Evolutionary conservation across 768 basidiomycete genomes (phyloP).

Genomic region (Coprinopsis cinerea): DNA sequence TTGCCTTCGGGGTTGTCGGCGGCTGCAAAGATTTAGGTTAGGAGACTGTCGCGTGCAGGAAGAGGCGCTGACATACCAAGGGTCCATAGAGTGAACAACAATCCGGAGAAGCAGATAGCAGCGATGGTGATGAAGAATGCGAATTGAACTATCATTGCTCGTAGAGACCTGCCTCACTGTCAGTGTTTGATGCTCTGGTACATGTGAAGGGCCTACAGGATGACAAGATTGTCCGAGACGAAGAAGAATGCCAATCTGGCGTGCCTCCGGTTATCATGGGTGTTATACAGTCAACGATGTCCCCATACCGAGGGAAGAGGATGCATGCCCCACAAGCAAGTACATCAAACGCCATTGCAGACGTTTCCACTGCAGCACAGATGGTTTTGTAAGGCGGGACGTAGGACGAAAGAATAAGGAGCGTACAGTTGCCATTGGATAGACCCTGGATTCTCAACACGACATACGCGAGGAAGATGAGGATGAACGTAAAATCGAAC

Average conservation of each 20-base stretch:
- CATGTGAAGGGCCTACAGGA: constrained; percentile 47
- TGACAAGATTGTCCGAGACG: constrained; percentile 70
- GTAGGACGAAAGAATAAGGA: constrained; percentile 8
- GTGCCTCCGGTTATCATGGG: too few species aligned
- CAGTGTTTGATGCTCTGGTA: neutral
- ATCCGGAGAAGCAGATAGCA: constrained; percentile 74
- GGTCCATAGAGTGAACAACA: constrained; percentile 49
- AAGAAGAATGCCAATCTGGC: constrained; percentile 70
- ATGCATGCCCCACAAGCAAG: constrained; percentile 82
- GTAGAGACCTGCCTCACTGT: constrained; percentile 48
- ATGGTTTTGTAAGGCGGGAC: constrained; percentile 2
- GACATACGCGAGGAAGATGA: constrained; percentile 65
- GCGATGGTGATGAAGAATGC: constrained; percentile 76
- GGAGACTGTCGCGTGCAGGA: neutral
- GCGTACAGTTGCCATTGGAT: constrained; percentile 42
- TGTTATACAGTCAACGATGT: too few species aligned
- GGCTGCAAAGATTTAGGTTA: constrained; percentile 17
- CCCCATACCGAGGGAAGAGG: constrained; percentile 66
- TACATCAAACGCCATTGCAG: constrained; percentile 73
- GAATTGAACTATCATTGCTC: constrained; percentile 79
- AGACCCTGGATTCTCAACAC: constrained; percentile 63
- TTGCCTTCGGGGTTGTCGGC: constrained; percentile 21
- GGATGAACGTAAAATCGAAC: constrained; percentile 72
- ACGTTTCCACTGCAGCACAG: constrained; percentile 32
- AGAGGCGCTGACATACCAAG: constrained; percentile 26